phyloP scores from a whole-genome alignment of 345 rosid species.

The Pistacia integerrima region DNA sequence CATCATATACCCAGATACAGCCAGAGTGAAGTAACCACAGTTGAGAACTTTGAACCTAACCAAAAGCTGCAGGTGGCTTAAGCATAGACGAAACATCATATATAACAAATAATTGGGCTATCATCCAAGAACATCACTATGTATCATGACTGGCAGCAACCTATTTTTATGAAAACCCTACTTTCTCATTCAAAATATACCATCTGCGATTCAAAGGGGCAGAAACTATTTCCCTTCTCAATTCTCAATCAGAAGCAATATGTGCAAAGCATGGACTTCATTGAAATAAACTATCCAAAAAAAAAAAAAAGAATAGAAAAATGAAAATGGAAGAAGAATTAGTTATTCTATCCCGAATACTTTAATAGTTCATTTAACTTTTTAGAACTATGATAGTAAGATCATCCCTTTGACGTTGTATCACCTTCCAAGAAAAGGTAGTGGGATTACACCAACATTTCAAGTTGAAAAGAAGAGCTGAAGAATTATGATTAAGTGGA shows the following conservation, averaged over 20 bases:
- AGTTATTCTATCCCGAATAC: too few species aligned
- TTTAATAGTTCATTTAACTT: too few species aligned
- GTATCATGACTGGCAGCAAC: neutral
- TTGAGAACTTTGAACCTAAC: neutral
- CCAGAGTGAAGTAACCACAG: neutral
- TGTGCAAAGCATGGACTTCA: too few species aligned
- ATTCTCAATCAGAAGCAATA: neutral
- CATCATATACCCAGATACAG: neutral
- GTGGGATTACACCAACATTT: too few species aligned
- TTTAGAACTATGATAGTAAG: too few species aligned
- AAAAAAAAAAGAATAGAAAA: neutral
- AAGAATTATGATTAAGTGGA: too few species aligned
- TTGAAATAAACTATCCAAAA: neutral
- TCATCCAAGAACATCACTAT: too few species aligned
- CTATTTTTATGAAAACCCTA: neutral
- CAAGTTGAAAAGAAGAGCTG: too few species aligned
- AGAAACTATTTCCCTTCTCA: neutral
- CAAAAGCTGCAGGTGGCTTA: neutral
- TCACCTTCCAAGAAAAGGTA: too few species aligned
- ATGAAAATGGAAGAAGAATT: neutral
- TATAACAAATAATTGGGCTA: too few species aligned
- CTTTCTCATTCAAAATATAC: neutral
- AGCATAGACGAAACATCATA: too few species aligned
- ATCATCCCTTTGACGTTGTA: too few species aligned
- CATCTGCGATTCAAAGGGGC: neutral